These are phyloP conservation scores for Sedum album DNA, from an alignment of 164 flowering plant genomes.

Conservation along the genomic window DNA sequence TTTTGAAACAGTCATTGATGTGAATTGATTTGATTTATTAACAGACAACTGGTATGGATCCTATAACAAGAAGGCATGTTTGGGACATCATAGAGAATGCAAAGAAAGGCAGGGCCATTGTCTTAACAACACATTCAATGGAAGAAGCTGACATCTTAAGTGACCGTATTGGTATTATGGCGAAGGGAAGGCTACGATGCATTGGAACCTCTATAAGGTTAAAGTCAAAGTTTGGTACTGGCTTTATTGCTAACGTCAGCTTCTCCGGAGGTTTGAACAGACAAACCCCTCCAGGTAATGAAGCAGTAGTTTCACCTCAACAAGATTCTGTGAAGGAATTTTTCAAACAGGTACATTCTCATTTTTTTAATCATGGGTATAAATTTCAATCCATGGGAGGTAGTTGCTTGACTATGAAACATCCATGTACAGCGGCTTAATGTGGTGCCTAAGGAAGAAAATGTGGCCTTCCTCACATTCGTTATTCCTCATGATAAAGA, in stretches of 20 bases:
- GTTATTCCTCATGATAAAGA: slow-evolving; percentile 83
- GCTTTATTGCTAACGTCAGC: slow-evolving; percentile 72
- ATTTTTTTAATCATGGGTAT: neutral
- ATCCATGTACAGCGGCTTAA: slow-evolving; percentile 51
- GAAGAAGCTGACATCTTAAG: slow-evolving; percentile 97
- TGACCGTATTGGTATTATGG: slow-evolving; percentile 95
- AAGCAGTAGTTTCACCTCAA: slow-evolving; percentile 15
- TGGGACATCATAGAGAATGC: slow-evolving; percentile 97
- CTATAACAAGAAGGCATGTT: slow-evolving; percentile 86
- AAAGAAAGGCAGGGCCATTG: slow-evolving; percentile 77
- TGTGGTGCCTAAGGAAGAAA: slow-evolving; percentile 78
- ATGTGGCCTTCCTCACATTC: slow-evolving; percentile 63
- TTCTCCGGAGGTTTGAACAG: slow-evolving; percentile 31
- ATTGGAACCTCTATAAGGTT: slow-evolving; percentile 92
- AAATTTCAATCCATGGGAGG: neutral
- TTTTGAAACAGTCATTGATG: neutral
- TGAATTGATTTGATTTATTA: slow-evolving; percentile 7
- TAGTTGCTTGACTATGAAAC: slow-evolving; percentile 14
- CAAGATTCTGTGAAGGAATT: slow-evolving; percentile 67
- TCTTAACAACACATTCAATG: slow-evolving; percentile 97
- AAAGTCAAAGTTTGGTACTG: slow-evolving; percentile 87
- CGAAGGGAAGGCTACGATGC: slow-evolving; percentile 94
- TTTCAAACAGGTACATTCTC: slow-evolving; percentile 57
- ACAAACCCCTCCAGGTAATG: slow-evolving; percentile 24
- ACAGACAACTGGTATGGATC: slow-evolving; percentile 99